These are phyloP conservation scores for Letharia lupina DNA, from an alignment of 495 filamentous ascomycete species.

Conservation along the genomic window DNA sequence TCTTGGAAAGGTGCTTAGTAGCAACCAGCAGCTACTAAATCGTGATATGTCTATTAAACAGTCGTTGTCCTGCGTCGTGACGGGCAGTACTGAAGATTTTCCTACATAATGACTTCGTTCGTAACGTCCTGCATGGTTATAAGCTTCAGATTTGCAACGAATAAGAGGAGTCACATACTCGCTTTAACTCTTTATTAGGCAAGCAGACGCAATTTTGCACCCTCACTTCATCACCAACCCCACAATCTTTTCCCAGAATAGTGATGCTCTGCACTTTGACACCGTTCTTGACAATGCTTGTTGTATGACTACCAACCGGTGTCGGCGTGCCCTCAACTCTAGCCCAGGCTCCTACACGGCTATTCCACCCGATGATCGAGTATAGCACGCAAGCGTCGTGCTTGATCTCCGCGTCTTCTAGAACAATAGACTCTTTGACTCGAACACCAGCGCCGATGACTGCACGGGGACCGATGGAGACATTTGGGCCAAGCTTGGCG, in stretches of 20 bases:
- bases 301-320: constrained; percentile 79
- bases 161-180: constrained; percentile 51
- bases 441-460: constrained; percentile 79
- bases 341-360: constrained; percentile 93
- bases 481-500: constrained; percentile 94
- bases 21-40: neutral
- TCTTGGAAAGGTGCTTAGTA: neutral
- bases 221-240: constrained; percentile 86
- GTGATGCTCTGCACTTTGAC: constrained; percentile 99
- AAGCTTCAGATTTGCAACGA: neutral
- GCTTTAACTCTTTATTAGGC: constrained; percentile 97
- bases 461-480: constrained; percentile 84
- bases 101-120: constrained; percentile 97
- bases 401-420: constrained; percentile 93
- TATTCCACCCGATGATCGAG: constrained; percentile 95
- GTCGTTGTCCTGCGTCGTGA: neutral
- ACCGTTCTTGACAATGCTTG: constrained; percentile 92
- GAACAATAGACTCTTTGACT: constrained; percentile 90
- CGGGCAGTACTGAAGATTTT: neutral
- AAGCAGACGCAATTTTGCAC: constrained; percentile 98
- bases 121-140: constrained; percentile 59
- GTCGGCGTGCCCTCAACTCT: constrained; percentile 95
- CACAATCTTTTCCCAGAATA: constrained; percentile 94
- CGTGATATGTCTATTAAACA: neutral
- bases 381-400: constrained; percentile 96